phyloP scores from a whole-genome alignment of 352 stramenopile species.

The Globisporangium mamillatum region DNA sequence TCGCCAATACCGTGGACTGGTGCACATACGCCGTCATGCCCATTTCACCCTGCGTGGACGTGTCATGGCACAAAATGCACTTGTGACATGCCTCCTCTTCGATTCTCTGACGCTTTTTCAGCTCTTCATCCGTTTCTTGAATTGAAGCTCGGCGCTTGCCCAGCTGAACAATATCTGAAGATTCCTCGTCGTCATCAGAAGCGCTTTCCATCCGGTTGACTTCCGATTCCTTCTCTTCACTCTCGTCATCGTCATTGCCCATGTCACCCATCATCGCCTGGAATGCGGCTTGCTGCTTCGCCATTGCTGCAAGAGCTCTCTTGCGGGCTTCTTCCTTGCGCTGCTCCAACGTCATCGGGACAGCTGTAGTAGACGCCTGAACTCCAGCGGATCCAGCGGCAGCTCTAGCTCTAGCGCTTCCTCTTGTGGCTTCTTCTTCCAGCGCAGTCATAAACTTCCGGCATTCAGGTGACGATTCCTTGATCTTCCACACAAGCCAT shows the following conservation, averaged over 20 bases:
- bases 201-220: slow-evolving; percentile 10
- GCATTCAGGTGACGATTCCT: slow-evolving; percentile 40
- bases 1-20: slow-evolving; percentile 81
- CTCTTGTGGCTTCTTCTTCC: slow-evolving; percentile 28
- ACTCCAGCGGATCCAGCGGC: not conserved
- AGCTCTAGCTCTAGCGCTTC: slow-evolving; percentile 18
- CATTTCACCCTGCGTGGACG: slow-evolving; percentile 76
- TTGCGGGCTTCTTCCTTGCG: slow-evolving; percentile 77
- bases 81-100: slow-evolving; percentile 48
- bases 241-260: slow-evolving; percentile 31
- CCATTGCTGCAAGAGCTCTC: slow-evolving; percentile 76
- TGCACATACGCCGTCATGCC: slow-evolving; percentile 83
- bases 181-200: slow-evolving; percentile 16
- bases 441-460: slow-evolving; percentile 34
- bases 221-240: slow-evolving; percentile 28
- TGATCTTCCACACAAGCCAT: slow-evolving; percentile 72
- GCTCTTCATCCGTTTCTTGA: slow-evolving; percentile 29
- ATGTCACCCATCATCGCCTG: slow-evolving; percentile 76
- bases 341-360: slow-evolving; percentile 59
- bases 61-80: slow-evolving; percentile 87
- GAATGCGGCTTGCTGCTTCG: slow-evolving; percentile 79
- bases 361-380: slow-evolving; percentile 8
- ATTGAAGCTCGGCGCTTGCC: slow-evolving; percentile 49
- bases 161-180: slow-evolving; percentile 15
- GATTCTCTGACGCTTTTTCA: slow-evolving; percentile 49